Conservation (phyloP, 164 flowering plant genomes). For the Saururus chinensis region DNA sequence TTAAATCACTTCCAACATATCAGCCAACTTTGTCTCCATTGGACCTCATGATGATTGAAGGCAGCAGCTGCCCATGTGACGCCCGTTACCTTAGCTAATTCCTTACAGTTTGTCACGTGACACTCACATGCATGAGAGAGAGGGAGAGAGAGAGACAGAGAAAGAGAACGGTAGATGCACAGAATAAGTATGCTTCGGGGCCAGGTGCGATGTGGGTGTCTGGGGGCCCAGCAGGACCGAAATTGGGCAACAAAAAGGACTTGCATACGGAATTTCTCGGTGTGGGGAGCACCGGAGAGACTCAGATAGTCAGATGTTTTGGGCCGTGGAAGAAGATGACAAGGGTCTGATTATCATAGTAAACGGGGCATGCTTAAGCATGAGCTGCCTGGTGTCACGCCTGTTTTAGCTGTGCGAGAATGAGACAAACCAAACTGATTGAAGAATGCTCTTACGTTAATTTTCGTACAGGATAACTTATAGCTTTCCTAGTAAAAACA, state of each 20-base stretch:
- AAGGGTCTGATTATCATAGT: too few species aligned
- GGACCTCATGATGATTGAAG: slow-evolving; percentile 5
- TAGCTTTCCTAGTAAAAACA: too few species aligned
- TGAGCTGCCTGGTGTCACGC: too few species aligned
- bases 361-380: too few species aligned
- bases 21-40: slow-evolving; percentile 3
- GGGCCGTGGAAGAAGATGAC: background rate
- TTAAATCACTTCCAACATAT: background rate
- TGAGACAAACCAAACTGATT: too few species aligned
- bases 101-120: slow-evolving; percentile 1
- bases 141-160: background rate
- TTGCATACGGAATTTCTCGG: slow-evolving; percentile 1
- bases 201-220: background rate
- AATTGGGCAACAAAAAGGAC: background rate
- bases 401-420: too few species aligned
- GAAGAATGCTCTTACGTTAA: too few species aligned
- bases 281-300: background rate
- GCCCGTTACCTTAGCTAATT: background rate
- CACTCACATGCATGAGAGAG: slow-evolving; percentile 1
- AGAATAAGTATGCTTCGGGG: background rate
- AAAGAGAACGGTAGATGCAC: background rate
- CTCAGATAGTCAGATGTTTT: background rate
- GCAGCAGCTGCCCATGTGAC: slow-evolving; percentile 3
- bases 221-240: background rate
- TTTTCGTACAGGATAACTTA: too few species aligned